Conservation (phyloP, 768 basidiomycete genomes). For the Boletus coccyginus region DNA sequence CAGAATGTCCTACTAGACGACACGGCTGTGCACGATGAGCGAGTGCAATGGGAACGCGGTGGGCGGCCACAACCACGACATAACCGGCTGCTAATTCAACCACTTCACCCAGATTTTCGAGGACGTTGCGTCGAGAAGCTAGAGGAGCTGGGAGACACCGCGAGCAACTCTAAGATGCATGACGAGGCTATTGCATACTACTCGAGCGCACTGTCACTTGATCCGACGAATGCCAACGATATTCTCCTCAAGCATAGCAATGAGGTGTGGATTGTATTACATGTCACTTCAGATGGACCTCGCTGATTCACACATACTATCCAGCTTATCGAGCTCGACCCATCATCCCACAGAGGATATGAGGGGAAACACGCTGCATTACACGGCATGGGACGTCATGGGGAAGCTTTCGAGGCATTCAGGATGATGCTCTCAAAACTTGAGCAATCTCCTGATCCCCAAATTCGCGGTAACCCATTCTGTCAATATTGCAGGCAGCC, state of each 20-base stretch:
- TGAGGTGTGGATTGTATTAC: background rate
- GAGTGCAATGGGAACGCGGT: background rate
- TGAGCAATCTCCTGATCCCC: background rate
- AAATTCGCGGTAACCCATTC: background rate
- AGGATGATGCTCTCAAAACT: background rate
- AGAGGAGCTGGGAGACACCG: background rate
- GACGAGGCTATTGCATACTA: background rate
- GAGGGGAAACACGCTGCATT: background rate
- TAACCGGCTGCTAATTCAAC: background rate
- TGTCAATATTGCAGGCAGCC: background rate
- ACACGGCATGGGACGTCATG: background rate
- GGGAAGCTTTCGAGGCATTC: background rate
- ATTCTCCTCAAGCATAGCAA: slow-evolving; percentile 5
- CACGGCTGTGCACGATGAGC: background rate
- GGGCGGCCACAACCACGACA: background rate
- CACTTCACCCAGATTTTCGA: background rate
- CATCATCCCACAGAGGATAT: background rate
- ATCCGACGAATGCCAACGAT: background rate
- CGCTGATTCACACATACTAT: background rate
- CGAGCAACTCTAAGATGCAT: background rate
- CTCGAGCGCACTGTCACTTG: background rate
- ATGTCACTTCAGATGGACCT: no score
- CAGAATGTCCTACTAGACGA: background rate
- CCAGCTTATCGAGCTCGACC: background rate
- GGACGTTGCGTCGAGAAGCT: background rate